Base-by-base conservation (phyloP, 805 yeast genomes). In the Zygotorulaspora danielsina region DNA sequence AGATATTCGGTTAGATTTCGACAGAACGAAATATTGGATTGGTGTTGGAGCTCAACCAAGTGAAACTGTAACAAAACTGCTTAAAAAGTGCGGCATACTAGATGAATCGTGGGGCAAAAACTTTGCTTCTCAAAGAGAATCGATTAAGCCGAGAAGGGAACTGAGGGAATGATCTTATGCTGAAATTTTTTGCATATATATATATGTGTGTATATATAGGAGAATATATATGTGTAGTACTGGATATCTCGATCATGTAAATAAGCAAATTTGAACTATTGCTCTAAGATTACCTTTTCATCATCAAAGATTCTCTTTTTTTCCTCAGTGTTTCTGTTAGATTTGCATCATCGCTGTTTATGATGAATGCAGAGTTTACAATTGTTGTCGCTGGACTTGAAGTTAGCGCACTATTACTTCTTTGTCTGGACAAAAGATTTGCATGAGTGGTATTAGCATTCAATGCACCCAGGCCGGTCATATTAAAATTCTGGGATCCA, bases 41-140 rank as follows among this genome's bases (percentile, higher is more conserved):
- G 95, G 96, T 54, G 95, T 87, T 13, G 98, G 98, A 9, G 97
- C 97, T 1, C 95, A 85, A 59, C 95, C 96, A 5, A 79, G 90
- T 17, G 88, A 83, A 31, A 70, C 93, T 3, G 95, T 90, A 9
- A 73, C 78, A 2, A 78, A 78, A 49, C 66, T 93, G 37, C 75
- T 93, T 59, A 80, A 78, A 57, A 86, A 81, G 61, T 87, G 84
- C 32, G 88, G 96, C 44, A 75, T 76, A 41, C 41, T 61, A 29
- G 53, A 49, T 19, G 46, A 48, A 18, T 51, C 44, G 20, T 60
- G 63, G 64, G 53, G 57, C n/a, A 48, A 49, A 26, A 38, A 39
- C 17, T 42, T 17, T 21, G 35, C 22, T 10, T 12, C 45, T 10
- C 39, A 44, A 15, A 52, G 57, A 32, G 52, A 46, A 19, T 50